Percentiles rank a stretch among this genome's conserved stretches.
Evolutionary conservation across 108 stramenopile genomes (phyloP).

Genomic region (Skeletonema menzelii): DNA sequence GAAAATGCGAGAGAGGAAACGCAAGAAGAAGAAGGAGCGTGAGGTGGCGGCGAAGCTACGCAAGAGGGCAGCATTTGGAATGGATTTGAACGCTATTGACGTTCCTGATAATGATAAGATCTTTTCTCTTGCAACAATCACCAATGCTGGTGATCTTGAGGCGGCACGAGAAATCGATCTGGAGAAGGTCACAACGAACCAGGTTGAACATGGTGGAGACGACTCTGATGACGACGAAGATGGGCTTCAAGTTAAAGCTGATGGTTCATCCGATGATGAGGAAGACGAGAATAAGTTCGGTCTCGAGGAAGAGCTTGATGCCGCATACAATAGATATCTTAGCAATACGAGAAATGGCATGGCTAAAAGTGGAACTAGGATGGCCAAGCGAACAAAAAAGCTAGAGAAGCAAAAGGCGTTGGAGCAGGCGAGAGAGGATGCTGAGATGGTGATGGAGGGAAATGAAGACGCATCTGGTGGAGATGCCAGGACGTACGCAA

Average conservation of each 20-base stretch:
- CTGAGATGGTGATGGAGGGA: constrained; percentile 72
- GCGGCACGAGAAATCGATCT: constrained; percentile 81
- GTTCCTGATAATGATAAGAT: constrained; percentile 84
- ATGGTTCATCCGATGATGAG: constrained; percentile 43
- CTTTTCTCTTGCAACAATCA: constrained; percentile 78
- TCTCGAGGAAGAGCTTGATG: constrained; percentile 86
- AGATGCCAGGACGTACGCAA: constrained; percentile 77
- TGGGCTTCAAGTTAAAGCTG: constrained; percentile 39
- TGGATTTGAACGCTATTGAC: constrained; percentile 90
- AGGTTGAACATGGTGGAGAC: constrained; percentile 51
- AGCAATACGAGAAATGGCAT: constrained; percentile 69
- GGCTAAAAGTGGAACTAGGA: constrained; percentile 79
- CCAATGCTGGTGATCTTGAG: constrained; percentile 61
- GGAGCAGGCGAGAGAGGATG: constrained; percentile 83
- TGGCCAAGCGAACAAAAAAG: constrained; percentile 85
- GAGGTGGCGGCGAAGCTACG: constrained; percentile 82
- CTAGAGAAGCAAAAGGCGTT: constrained; percentile 69
- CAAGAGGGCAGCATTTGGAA: constrained; percentile 79
- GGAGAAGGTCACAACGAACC: constrained; percentile 70
- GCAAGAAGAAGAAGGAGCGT: constrained; percentile 89
- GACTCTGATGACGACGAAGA: constrained; percentile 46
- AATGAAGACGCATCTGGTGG: constrained; percentile 52
- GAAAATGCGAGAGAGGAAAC: constrained; percentile 77
- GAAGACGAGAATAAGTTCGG: constrained; percentile 56
- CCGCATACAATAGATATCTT: constrained; percentile 85